Base-by-base conservation (phyloP, 805 yeast genomes). In the Cyberlindnera suaveolens region DNA sequence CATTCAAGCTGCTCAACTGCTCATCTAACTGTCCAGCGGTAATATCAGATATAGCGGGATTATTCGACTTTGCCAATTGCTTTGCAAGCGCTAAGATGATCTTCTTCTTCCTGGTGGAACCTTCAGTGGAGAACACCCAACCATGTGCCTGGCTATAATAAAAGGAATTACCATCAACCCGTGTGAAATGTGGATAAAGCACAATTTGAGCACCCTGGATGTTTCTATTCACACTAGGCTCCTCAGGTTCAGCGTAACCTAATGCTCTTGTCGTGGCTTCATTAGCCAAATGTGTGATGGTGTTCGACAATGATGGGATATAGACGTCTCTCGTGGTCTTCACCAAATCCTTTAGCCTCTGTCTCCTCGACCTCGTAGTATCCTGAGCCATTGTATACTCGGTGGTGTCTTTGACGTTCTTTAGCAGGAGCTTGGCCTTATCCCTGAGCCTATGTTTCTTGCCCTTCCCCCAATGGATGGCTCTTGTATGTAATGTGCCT, bases 121-220 rank as follows among this genome's bases (percentile, higher is more conserved):
- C 67, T 1, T 95, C 95, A 0, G 89, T 87, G 34, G 85, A 70
- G 41, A 56, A 72, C 10, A 77, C 71, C 74, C 85, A 77, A 6
- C 96, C 96, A 36, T 85, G 71, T 3, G 90, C 77, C 31, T 78
- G 78, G 2, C 83, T 75, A 33, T 74, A 74, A 49, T 68, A 77
- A 7, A 55, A 55, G 14, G 58, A 61, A 10, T 54, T 58, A 16
- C 48, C 54, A 13, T 54, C 49, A 10, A 49, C 44, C 6, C 76
- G 62, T 0, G 80, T 69, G 58, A 72, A 82, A 4, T 81, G 72
- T 18, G 82, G 83, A 51, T 76, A 80, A 33, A 82, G 62, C 2
- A 77, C 61, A n/a, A 87, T 71, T 15, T 73, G 64, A 27, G 88
- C 79, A 50, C 82, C 82, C 27, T 63, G 60, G 29, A 45, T 44